Conservation (phyloP, 257 asterid species). For the Solanum verrucosum region DNA sequence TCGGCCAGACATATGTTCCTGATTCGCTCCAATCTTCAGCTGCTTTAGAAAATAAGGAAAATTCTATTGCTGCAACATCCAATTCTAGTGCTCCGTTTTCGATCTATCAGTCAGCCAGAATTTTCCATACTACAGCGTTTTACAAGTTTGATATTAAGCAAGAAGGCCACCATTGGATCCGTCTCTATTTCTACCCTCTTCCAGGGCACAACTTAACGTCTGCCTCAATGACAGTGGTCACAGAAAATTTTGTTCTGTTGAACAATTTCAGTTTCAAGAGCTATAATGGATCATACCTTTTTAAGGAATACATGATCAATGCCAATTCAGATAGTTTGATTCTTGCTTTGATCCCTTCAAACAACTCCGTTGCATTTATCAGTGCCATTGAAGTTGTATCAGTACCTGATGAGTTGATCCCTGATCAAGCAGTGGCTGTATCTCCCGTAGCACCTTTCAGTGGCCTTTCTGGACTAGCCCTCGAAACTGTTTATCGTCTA, state of each 20-base stretch:
- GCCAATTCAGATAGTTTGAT: constrained; percentile 23
- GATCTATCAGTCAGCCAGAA: constrained; percentile 25
- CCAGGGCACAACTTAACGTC: constrained; percentile 24
- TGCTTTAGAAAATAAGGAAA: constrained; percentile 11
- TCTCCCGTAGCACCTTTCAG: constrained; percentile 21
- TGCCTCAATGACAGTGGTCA: constrained; percentile 31
- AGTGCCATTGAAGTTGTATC: constrained; percentile 39
- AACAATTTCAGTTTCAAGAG: constrained; percentile 33
- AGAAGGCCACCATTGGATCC: constrained; percentile 38
- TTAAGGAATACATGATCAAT: constrained; percentile 28
- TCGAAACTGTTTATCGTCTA: constrained; percentile 33
- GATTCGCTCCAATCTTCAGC: constrained; percentile 21
- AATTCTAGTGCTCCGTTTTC: constrained; percentile 26
- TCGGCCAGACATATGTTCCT: constrained; percentile 30
- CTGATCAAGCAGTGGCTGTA: constrained; percentile 19
- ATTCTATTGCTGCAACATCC: constrained; percentile 15
- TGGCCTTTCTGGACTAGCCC: constrained; percentile 27
- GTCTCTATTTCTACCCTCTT: constrained; percentile 37
- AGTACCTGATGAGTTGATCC: constrained; percentile 26
- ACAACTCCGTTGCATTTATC: constrained; percentile 33
- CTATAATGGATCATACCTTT: constrained; percentile 26
- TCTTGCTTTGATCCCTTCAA: constrained; percentile 29
- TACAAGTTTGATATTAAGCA: constrained; percentile 22
- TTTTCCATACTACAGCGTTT: constrained; percentile 14
- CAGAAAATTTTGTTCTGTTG: constrained; percentile 34